Base-by-base conservation (phyloP, 2,329 filamentous ascomycete genomes). In the Cytospora piceicola region DNA sequence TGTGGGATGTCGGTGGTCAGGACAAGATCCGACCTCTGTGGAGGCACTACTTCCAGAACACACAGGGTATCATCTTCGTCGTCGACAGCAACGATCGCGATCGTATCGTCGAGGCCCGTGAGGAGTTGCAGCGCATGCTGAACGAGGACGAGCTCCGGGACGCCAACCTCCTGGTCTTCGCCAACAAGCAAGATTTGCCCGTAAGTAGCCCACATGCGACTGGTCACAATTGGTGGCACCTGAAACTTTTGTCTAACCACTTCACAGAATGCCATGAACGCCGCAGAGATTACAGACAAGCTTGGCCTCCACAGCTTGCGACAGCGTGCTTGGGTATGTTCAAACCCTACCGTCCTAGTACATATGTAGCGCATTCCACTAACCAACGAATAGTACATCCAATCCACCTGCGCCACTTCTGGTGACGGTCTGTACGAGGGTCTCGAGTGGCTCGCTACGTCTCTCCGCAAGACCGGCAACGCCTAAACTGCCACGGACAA, bases 31-130 rank as follows among this genome's bases (percentile, higher is more conserved):
- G 95, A 81, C 95, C 95, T 78, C 86, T 99, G 77, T 99, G 95
- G 95, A 93, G 95, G 85, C 95, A 98, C 83, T 99, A 99, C 86
- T 99, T 98, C 90, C 94, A 96, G 83, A 96, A 96, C 83, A 99
- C 95, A 73, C 95, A 99, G 83, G 95, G 95, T 80, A 94, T 99
- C 81, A 98, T 99, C 84, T 99, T 99, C 87, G 95, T 99, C 74
- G 93, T 99, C 79, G 95, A 99, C 84, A 94, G 91, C 84, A 97
- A 97, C 83, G 95, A 99, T 88, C 92, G 93, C 79, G 94, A 96
- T 81, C 93, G 95, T 89, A 91, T 99, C 76, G 91, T 95, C 74
- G 95, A 99, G 86, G 95, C 95, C 75, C 89, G 93, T 71, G 93
- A 96, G 81, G 95, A 99, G 82, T 86, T 99, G 77, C 92, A 96